Percentiles rank a stretch among this genome's conserved stretches.
phyloP scores from a whole-genome alignment of 2,329 filamentous ascomycete genomes.

The Xylariaceae sp. region DNA sequence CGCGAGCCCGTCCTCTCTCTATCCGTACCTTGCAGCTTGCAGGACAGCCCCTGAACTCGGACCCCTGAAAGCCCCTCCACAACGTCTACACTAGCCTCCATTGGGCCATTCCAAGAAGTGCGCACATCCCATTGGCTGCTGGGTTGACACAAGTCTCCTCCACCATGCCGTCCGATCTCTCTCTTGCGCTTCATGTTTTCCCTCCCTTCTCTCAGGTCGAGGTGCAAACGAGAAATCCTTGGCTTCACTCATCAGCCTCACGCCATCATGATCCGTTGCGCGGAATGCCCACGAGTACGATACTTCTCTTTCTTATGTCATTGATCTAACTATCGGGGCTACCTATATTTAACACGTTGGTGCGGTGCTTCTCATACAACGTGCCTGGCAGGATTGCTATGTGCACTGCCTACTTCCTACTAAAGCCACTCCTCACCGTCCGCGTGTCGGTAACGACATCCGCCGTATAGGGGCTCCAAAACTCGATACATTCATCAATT shows the following conservation, averaged over 20 bases:
- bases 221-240: neutral
- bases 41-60: constrained; percentile 15
- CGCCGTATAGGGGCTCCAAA: neutral
- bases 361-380: neutral
- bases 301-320: neutral
- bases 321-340: neutral
- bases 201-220: neutral
- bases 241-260: neutral
- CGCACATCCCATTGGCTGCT: constrained; percentile 5
- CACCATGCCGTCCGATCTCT: neutral
- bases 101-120: constrained; percentile 21
- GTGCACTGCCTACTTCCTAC: neutral
- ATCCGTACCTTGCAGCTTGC: constrained; percentile 26
- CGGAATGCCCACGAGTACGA: neutral
- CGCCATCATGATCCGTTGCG: neutral
- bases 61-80: constrained; percentile 22
- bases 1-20: constrained; percentile 20
- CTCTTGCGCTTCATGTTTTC: neutral
- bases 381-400: neutral
- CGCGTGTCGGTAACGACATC: neutral
- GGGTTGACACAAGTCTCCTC: constrained; percentile 1
- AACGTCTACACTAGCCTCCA: constrained; percentile 22
- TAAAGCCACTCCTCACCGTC: neutral
- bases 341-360: too few relatives aligned
- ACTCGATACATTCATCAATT: neutral